Base-by-base conservation (phyloP, 208 protist genomes). In the Leishmania turanica region DNA sequence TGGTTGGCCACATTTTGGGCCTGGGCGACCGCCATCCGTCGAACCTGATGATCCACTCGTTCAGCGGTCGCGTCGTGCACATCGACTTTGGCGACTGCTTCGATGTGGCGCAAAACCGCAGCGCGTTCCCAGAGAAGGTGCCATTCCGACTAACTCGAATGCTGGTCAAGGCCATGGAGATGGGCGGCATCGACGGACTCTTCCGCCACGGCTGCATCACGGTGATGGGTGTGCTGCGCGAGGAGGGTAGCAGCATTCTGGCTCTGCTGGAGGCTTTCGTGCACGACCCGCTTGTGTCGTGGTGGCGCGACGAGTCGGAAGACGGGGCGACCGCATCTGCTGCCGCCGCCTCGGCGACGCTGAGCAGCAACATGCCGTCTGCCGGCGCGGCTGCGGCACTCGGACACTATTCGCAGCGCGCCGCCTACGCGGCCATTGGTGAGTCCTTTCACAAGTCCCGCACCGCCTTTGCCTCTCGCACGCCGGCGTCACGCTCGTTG, bases 41-140 rank as follows among this genome's bases (percentile, higher is more conserved):
- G 54, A 99, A 99, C 90, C 89, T 99, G 19, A 99, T 99, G 99
- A 93, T 99, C 21, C 96, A 99, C 87, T 93, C 98, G 42, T 92
- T 97, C 80, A 99, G 98, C 69, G 99, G 99, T 70, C 98, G 99
- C 75, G 96, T 99, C 34, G 92, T 99, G 69, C 99, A 99, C 93
- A 99, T 99, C 88, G 99, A 99, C 95, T 99, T 99, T 93, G 99
- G 99, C 84, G 99, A 99, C 88, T 99, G 99, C 88, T 99, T 99
- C 88, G 99, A 99, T 84, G 98, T 99, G 17, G 99, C 99, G 5
- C 99, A 99, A 92, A 90, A 96, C 24, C 88, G 99, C 72, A 97
- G 98, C 42, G 98, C 99, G 51, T 99, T 98, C 79, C 99, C 99
- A 3, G 99, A 99, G 88, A 98, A 98, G 76, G 96, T 99, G 24